A percentile compares a stretch with the other conserved stretches of the same genome.
phyloP scores from a whole-genome alignment of 306 rosid genomes.

The Erythrophleum fordii region DNA sequence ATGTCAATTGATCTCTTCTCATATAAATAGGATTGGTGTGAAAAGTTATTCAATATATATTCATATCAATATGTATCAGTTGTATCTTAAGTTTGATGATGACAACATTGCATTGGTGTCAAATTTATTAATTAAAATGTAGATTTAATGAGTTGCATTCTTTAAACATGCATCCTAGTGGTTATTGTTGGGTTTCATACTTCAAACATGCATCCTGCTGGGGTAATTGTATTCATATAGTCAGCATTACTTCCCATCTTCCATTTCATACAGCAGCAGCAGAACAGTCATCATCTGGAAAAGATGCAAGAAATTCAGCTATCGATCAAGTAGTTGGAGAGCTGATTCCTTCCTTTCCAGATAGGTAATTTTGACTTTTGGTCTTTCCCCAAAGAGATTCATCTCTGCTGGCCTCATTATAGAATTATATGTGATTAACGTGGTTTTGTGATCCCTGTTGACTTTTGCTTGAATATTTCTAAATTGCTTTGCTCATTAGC shows the following conservation, averaged over 20 bases:
- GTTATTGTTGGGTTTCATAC: background rate
- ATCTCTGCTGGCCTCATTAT: background rate
- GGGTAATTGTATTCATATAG: background rate
- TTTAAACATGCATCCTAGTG: background rate
- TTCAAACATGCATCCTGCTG: background rate
- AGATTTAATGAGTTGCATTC: background rate
- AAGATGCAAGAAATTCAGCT: conserved; percentile 32
- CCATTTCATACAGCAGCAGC: conserved; percentile 39
- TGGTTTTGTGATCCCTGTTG: conserved; percentile 25
- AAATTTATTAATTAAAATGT: background rate
- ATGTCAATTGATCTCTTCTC: background rate
- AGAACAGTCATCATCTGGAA: conserved; percentile 36
- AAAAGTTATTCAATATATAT: background rate
- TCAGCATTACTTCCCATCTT: conserved; percentile 23
- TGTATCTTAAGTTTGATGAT: background rate
- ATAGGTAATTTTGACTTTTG: conserved; percentile 55
- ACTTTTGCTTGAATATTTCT: background rate
- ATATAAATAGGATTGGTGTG: background rate
- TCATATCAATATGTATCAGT: background rate
- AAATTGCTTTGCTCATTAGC: conserved; percentile 15
- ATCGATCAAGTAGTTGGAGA: conserved; percentile 53
- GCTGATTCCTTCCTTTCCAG: conserved; percentile 59
- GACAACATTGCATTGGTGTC: background rate
- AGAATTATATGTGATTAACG: background rate
- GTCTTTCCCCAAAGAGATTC: background rate